Base-by-base conservation (phyloP, 2,329 filamentous ascomycete genomes). In the Stromatinia cepivora region DNA sequence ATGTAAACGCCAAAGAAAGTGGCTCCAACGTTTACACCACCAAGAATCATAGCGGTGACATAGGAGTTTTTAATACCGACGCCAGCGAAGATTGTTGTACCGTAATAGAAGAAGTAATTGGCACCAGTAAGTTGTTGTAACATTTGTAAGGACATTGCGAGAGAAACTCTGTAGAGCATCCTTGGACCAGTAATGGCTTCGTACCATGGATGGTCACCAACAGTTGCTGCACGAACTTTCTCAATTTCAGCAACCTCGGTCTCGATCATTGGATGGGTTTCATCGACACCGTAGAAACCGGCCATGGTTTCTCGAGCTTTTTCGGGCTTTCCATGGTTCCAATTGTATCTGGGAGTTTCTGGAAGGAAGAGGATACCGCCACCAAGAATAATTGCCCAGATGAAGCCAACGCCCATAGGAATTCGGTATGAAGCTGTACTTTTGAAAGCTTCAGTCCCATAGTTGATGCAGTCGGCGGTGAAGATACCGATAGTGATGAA, bases 401-500 rank as follows among this genome's bases (percentile, higher is more conserved):
- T 75, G 70, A 85, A 86, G 13, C 85, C 85, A 9, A 88, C 76
- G 0, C 82, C 85, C 73, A 88, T 86, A 54, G 90, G 84, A 31
- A 90, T 84, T 59, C 88, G 84, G 87, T 90, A 92, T 1, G 86
- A 85, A 4, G 79, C 78, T 0, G 82, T 78, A 65, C 79, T 77
- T 6, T 65, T 69, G 15, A 77, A 74, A 0, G 77, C 79, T 54
- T 81, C 78, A 0, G 77, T 77, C 56, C 83, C 85, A 66, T 81
- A 86, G 78, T 87, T 87, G 74, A 88, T 82, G 67, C 84, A 79
- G 73, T 86, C 85, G 67, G 84, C 81, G 28, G 84, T 77, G 66
- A 87, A 86, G 72, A 92, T 91, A 46, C 90, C 90, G 39, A 91
- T 81, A 0, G 89, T 92, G 77, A 92, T 90, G 80, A 91, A 88